Evolutionary conservation across 495 filamentous ascomycete genomes (phyloP).

Genomic region (Penicillium paradoxum): DNA sequence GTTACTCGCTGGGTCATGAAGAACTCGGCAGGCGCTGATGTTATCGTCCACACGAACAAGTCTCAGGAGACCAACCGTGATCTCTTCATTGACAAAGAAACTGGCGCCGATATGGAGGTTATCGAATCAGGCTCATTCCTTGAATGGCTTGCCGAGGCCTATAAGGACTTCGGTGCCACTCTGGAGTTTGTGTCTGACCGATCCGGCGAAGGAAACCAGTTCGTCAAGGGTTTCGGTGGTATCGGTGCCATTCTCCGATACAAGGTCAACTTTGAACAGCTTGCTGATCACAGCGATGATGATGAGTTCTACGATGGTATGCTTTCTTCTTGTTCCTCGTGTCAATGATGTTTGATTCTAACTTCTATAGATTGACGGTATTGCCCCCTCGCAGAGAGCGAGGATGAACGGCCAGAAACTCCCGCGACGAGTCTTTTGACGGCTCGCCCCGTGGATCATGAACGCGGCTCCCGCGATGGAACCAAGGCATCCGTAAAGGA

Average conservation of each 20-base stretch:
- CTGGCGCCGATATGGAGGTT: slow-evolving; percentile 94
- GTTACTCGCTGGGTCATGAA: slow-evolving; percentile 88
- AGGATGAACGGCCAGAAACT: slow-evolving; percentile 76
- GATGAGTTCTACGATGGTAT: slow-evolving; percentile 97
- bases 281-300: slow-evolving; percentile 90
- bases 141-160: slow-evolving; percentile 96
- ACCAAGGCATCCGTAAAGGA: slow-evolving; percentile 32
- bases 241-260: slow-evolving; percentile 96
- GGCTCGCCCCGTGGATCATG: slow-evolving; percentile 47
- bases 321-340: slow-evolving; percentile 14
- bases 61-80: slow-evolving; percentile 72
- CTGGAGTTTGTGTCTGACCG: slow-evolving; percentile 97
- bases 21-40: slow-evolving; percentile 60
- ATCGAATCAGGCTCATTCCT: slow-evolving; percentile 82
- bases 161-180: slow-evolving; percentile 94
- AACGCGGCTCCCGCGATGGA: slow-evolving; percentile 34
- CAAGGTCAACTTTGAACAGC: slow-evolving; percentile 99
- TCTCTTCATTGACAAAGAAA: slow-evolving; percentile 89
- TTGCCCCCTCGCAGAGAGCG: slow-evolving; percentile 82
- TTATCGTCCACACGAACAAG: slow-evolving; percentile 85
- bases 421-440: slow-evolving; percentile 57
- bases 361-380: slow-evolving; percentile 75
- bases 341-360: slow-evolving; percentile 3
- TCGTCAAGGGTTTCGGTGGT: slow-evolving; percentile 98
- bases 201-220: slow-evolving; percentile 96